These are phyloP conservation scores for Russula emetica DNA, from an alignment of 768 basidiomycete species.

Conservation along the genomic window DNA sequence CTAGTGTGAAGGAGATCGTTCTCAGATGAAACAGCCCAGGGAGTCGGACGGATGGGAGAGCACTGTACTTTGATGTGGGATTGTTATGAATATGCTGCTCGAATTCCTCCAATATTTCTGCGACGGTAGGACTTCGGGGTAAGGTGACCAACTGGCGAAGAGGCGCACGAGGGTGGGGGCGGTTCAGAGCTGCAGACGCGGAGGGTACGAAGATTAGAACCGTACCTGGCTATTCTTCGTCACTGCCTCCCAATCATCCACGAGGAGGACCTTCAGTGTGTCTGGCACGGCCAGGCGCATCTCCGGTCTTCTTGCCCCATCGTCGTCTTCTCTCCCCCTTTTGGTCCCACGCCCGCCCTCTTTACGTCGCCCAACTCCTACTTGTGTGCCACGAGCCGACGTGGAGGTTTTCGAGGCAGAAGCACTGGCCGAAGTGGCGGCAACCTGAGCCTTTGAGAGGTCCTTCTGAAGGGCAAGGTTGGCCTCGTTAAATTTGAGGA, in stretches of 20 bases:
- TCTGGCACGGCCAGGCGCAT: conserved; percentile 91
- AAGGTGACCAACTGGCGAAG: conserved; percentile 70
- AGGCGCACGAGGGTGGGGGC: neutral
- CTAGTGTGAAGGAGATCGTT: conserved; percentile 35
- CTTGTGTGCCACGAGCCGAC: conserved; percentile 28
- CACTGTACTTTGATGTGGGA: conserved; percentile 41
- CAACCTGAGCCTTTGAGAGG: conserved; percentile 47
- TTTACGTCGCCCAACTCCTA: conserved; percentile 41
- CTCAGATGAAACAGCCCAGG: neutral
- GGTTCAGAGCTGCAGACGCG: neutral
- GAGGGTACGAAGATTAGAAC: neutral
- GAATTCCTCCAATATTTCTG: conserved; percentile 74
- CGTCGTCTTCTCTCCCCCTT: conserved; percentile 76
- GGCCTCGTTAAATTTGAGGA: conserved; percentile 80
- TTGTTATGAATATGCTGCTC: conserved; percentile 54
- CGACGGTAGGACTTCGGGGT: conserved; percentile 75
- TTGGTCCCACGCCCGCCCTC: conserved; percentile 65
- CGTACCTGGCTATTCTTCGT: conserved; percentile 89
- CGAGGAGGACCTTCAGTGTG: conserved; percentile 78
- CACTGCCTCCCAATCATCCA: conserved; percentile 97
- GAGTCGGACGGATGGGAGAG: conserved; percentile 25
- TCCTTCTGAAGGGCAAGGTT: conserved; percentile 75
- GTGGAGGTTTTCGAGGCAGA: conserved; percentile 33
- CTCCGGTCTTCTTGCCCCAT: conserved; percentile 74
- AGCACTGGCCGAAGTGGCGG: conserved; percentile 38